A percentile compares a stretch with the other conserved stretches of the same genome.
Conservation (phyloP, 257 asterid genomes). For the Lycium barbarum region DNA sequence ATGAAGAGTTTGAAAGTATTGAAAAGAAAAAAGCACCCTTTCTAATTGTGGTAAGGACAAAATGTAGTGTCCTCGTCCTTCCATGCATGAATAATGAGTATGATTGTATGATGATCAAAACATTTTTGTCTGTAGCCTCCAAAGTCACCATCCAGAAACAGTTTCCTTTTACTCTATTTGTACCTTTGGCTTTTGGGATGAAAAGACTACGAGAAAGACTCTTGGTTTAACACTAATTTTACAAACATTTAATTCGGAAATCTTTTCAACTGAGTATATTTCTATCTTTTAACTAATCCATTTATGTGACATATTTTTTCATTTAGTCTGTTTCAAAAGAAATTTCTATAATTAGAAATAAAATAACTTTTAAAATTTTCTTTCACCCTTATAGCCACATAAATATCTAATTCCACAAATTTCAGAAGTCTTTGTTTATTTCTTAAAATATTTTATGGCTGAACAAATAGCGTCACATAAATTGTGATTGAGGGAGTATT, state of each 20-base stretch:
- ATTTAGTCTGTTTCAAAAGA: too few relatives aligned
- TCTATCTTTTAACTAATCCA: too few relatives aligned
- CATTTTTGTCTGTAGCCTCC: not conserved
- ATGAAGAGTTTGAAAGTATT: not conserved
- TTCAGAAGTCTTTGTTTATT: too few relatives aligned
- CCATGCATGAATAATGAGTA: not conserved
- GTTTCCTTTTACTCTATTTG: not conserved
- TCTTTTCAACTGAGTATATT: not conserved
- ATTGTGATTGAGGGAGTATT: too few relatives aligned
- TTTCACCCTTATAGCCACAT: too few relatives aligned
- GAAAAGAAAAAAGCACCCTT: not conserved
- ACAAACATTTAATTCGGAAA: not conserved
- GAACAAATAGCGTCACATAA: too few relatives aligned
- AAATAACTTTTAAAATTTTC: too few relatives aligned
- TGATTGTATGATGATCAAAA: not conserved
- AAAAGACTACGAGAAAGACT: not conserved
- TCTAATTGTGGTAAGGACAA: constrained; percentile 19
- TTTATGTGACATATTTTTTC: too few relatives aligned
- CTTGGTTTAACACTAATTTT: not conserved
- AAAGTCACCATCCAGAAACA: not conserved
- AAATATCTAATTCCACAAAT: too few relatives aligned
- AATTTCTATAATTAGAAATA: too few relatives aligned
- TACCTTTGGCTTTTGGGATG: not conserved
- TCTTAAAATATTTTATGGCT: too few relatives aligned
- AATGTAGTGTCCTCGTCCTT: not conserved